Conservation (phyloP, 2,329 filamentous ascomycete species). For the Pyricularia grisea region DNA sequence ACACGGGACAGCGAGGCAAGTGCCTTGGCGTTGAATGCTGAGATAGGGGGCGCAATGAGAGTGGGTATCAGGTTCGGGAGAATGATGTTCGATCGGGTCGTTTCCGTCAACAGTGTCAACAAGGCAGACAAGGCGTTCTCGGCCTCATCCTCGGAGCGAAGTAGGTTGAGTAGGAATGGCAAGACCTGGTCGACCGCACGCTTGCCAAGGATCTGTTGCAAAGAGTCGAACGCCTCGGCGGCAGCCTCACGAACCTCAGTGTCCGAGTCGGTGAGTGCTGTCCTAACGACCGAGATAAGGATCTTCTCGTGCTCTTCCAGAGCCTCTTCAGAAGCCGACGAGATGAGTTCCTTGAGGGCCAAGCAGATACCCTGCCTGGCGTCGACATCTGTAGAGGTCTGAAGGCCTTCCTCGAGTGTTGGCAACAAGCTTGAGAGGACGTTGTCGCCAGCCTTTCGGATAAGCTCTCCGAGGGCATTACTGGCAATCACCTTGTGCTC, state of each 20-base stretch:
- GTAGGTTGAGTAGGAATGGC: conserved; percentile 81
- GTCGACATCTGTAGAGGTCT: conserved; percentile 81
- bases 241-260: conserved; percentile 89
- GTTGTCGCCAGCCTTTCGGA: conserved; percentile 91
- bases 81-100: conserved; percentile 90
- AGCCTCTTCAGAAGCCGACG: conserved; percentile 77
- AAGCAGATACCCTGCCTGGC: conserved; percentile 97
- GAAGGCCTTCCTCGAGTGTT: conserved; percentile 83
- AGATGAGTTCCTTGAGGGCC: conserved; percentile 85
- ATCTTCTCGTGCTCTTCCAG: conserved; percentile 93
- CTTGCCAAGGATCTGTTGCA: conserved; percentile 92
- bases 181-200: conserved; percentile 90
- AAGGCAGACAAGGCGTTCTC: conserved; percentile 89
- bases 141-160: conserved; percentile 77
- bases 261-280: conserved; percentile 83
- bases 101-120: conserved; percentile 87
- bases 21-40: conserved; percentile 88
- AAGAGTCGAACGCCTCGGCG: conserved; percentile 90
- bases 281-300: conserved; percentile 86
- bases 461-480: conserved; percentile 92
- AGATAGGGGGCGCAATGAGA: conserved; percentile 80
- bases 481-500: conserved; percentile 98
- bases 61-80: conserved; percentile 93
- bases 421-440: conserved; percentile 82
- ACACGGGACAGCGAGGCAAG: conserved; percentile 89